Evolutionary conservation across 176 grass and related monocot species (phyloP).

Genomic region (Olyra latifolia): DNA sequence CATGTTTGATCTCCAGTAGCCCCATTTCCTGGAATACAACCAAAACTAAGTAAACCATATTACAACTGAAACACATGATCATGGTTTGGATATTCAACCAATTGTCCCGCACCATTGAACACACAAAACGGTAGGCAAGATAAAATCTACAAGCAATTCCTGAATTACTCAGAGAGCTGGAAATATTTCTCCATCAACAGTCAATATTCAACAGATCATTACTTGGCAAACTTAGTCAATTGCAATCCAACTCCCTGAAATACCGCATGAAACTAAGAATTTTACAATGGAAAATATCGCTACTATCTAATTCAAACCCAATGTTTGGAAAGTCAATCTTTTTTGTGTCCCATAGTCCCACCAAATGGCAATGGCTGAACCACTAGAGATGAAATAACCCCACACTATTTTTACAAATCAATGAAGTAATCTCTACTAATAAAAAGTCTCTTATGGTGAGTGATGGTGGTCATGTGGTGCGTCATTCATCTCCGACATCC

Average conservation of each 20-base stretch:
- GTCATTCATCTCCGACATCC: too few relatives aligned
- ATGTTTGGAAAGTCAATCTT: not conserved
- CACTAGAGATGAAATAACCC: not conserved
- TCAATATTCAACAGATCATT: not conserved
- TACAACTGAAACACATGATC: not conserved
- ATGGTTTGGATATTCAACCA: not conserved
- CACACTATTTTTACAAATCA: not conserved
- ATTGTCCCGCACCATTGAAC: not conserved
- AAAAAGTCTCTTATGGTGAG: too few relatives aligned
- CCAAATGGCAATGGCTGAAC: not conserved
- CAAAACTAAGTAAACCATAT: not conserved
- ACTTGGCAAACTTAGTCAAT: not conserved
- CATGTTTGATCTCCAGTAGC: constrained; percentile 94
- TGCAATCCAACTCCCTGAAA: not conserved
- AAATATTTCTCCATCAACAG: not conserved
- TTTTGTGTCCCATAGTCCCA: constrained; percentile 14
- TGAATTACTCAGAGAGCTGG: not conserved
- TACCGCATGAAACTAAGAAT: constrained; percentile 1
- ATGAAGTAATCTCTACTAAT: too few relatives aligned
- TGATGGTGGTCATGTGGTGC: too few relatives aligned
- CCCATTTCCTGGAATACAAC: constrained; percentile 80
- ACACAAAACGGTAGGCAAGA: not conserved
- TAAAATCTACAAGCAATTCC: not conserved
- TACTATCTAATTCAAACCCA: not conserved
- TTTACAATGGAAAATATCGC: not conserved